Conservation (phyloP, 1,284 basidiomycete species). For the Sanguinoderma infundibulare region DNA sequence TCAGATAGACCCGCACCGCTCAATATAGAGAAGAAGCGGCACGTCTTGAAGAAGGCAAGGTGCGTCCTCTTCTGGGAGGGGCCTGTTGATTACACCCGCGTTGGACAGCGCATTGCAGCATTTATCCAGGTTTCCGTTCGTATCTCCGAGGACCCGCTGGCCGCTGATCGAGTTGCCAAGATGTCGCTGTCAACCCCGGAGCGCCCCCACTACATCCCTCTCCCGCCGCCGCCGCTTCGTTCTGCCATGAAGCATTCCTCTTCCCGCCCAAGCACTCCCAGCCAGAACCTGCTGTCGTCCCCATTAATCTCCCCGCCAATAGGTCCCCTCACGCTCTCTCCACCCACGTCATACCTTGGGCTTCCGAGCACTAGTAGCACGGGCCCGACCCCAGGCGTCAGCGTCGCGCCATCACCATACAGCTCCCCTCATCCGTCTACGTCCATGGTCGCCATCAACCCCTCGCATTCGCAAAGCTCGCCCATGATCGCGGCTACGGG, state of each 20-base stretch:
- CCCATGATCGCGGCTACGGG: constrained; percentile 45
- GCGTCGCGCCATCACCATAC: constrained; percentile 14
- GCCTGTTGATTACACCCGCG: not conserved
- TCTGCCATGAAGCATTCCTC: constrained; percentile 54
- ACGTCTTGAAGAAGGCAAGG: not conserved
- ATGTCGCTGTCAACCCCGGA: constrained; percentile 24
- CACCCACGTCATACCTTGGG: constrained; percentile 13
- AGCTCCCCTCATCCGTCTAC: constrained; percentile 14
- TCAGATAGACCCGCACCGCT: not conserved
- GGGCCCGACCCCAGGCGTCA: constrained; percentile 19
- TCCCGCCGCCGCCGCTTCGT: constrained; percentile 41
- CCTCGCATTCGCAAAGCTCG: constrained; percentile 17
- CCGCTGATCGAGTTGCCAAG: not conserved
- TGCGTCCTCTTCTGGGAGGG: not conserved
- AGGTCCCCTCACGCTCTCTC: constrained; percentile 24
- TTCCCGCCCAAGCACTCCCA: constrained; percentile 35
- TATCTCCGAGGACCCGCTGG: not conserved
- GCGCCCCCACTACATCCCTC: constrained; percentile 30
- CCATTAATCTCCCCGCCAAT: constrained; percentile 18
- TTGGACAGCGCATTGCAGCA: not conserved
- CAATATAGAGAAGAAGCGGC: not conserved
- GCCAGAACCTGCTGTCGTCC: constrained; percentile 10
- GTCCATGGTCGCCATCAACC: constrained; percentile 16
- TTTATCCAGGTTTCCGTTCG: not conserved
- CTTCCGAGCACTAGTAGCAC: too few species aligned